Conservation (phyloP, 2,329 filamentous ascomycete species). For the Lasiodiplodia sp. region DNA sequence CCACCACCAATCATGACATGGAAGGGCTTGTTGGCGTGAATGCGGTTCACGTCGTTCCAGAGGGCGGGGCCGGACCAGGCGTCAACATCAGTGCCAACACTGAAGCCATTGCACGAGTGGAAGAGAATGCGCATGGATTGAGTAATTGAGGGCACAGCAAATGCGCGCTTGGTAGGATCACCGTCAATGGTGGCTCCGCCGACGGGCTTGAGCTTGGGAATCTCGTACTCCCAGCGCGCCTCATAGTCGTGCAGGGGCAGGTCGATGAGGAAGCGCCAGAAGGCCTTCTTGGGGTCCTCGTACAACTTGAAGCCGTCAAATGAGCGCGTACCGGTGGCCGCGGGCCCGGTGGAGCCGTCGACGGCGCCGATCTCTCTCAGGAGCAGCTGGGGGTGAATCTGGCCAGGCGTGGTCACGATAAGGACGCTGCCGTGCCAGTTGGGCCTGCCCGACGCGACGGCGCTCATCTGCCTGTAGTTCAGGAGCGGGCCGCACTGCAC, state of each 20-base stretch:
- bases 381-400: conserved; percentile 66
- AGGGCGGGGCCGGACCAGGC: conserved; percentile 67
- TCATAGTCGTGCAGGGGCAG: conserved; percentile 75
- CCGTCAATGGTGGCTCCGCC: conserved; percentile 50
- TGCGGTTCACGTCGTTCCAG: conserved; percentile 70
- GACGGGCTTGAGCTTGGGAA: conserved; percentile 70
- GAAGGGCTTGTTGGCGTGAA: conserved; percentile 66
- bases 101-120: conserved; percentile 74
- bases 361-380: conserved; percentile 60
- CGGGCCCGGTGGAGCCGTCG: conserved; percentile 40
- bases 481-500: conserved; percentile 76
- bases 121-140: conserved; percentile 75
- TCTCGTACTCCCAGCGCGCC: conserved; percentile 78
- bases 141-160: conserved; percentile 64
- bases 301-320: conserved; percentile 64
- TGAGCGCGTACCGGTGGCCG: conserved; percentile 32
- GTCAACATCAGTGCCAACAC: conserved; percentile 69
- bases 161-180: conserved; percentile 50
- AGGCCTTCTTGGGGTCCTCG: conserved; percentile 64
- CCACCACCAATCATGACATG: conserved; percentile 85
- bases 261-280: conserved; percentile 65
- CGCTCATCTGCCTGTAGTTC: conserved; percentile 79
- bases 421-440: conserved; percentile 87
- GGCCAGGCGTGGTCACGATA: conserved; percentile 78
- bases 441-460: conserved; percentile 51